A percentile compares a stretch with the other conserved stretches of the same genome.
These are phyloP conservation scores for Quercus rubra DNA, from an alignment of 306 rosid genomes.

Conservation along the genomic window DNA sequence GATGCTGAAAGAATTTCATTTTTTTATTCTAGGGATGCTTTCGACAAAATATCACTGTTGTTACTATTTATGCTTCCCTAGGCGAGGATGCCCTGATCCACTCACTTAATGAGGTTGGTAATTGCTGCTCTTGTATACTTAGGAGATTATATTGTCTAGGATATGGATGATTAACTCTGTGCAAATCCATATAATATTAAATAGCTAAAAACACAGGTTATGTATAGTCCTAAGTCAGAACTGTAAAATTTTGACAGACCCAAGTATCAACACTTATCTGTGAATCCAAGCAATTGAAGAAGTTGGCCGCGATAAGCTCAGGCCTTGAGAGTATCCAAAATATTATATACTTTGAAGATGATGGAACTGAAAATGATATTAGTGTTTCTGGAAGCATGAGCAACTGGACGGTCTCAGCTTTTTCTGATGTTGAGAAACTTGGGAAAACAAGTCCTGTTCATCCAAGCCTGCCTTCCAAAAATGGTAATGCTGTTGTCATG, in stretches of 20 bases:
- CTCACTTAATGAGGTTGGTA: conserved; percentile 81
- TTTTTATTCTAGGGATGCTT: conserved; percentile 70
- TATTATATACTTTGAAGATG: conserved; percentile 74
- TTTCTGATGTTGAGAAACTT: conserved; percentile 73
- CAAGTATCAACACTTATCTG: conserved; percentile 75
- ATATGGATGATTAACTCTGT: conserved; percentile 12
- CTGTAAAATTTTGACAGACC: conserved; percentile 58
- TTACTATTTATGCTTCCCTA: conserved; percentile 85
- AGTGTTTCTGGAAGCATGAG: conserved; percentile 32
- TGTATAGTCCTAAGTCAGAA: conserved; percentile 29
- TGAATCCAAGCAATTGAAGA: conserved; percentile 72
- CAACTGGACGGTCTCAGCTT: conserved; percentile 53
- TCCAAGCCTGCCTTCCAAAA: conserved; percentile 74
- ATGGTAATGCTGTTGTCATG: conserved; percentile 72
- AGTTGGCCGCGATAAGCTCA: conserved; percentile 62
- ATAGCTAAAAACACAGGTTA: background rate
- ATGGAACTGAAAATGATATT: conserved; percentile 38
- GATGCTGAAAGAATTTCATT: conserved; percentile 11
- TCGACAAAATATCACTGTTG: conserved; percentile 74
- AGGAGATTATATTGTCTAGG: background rate
- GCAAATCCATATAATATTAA: background rate
- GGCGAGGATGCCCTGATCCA: conserved; percentile 92
- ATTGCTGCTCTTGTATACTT: conserved; percentile 16
- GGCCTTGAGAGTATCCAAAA: conserved; percentile 50
- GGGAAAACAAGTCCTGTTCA: conserved; percentile 55